Base-by-base conservation (phyloP, 2,329 filamentous ascomycete genomes). In the Hypoxylon sp. region DNA sequence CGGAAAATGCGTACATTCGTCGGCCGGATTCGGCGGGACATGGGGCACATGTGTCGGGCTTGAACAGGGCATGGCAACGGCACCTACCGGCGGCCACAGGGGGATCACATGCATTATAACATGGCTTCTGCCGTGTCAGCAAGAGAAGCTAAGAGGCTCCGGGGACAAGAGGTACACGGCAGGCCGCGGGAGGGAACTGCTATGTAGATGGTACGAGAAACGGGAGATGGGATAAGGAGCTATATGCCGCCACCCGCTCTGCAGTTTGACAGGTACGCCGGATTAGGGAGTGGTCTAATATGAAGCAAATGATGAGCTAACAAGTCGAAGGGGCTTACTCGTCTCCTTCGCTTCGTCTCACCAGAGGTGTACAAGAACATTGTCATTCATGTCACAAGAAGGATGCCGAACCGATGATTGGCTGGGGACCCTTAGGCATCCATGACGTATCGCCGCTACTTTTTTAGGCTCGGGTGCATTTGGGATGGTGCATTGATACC, bases 401-500 rank as follows among this genome's bases (percentile, higher is more conserved):
- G 46, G 42, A 51, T 48, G 37, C 40, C 40, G n/a, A 43, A 47
- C 26, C 38, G 47, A 15, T 71, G 71, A 73, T 74, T 74, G 72
- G 72, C 59, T 56, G 55, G 58, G 29, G 40, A 27, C 45, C 42
- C 54, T 69, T 69, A 64, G 70, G 70, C 69, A 72, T 60, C 70
- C 59, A 67, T 67, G 57, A 63, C 52, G 52, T 57, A 66, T 33
- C 56, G 55, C 58, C 57, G 66, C 60, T 63, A 65, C 50, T 54
- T 58, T n/a, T 70, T 74, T 72, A 71, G 77, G 75, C 74, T 62
- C 66, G 64, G 63, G 75, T 71, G 78, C 38, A 42, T 42, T 26
- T 26, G 11, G 38, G 38, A 35, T 42, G 38, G 38, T 26, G 38
- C 77, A 77, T 79, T 73, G 74, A 71, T 78, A 77, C 78, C 78